Conservation (phyloP, 176 grass and related monocot genomes). For the Bromus sterilis region DNA sequence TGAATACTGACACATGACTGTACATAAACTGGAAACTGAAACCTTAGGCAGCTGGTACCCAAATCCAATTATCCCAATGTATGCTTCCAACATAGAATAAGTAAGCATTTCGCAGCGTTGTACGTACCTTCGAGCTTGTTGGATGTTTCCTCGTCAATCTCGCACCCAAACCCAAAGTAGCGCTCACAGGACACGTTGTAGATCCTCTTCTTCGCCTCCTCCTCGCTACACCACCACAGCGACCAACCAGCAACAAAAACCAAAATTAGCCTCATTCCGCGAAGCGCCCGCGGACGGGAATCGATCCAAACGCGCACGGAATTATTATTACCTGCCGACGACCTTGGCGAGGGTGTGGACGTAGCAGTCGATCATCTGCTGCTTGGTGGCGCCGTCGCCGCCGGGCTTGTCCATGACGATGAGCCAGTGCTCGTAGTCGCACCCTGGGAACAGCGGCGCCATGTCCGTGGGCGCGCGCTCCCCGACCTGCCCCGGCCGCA, state of each 20-base stretch:
- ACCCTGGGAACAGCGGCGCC: conserved; percentile 83
- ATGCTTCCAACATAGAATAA: neutral
- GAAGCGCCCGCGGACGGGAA: neutral
- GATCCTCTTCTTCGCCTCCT: conserved; percentile 89
- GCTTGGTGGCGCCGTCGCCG: conserved; percentile 73
- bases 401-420: conserved; percentile 99
- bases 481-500: conserved; percentile 59
- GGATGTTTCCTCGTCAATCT: conserved; percentile 86
- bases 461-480: conserved; percentile 79
- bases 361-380: conserved; percentile 99
- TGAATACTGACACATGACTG: neutral
- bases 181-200: conserved; percentile 98
- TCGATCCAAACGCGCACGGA: neutral
- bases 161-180: conserved; percentile 91
- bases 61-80: neutral
- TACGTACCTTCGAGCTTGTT: conserved; percentile 92
- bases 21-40: neutral
- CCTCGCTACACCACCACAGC: conserved; percentile 55
- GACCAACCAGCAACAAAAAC: neutral
- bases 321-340: conserved; percentile 88
- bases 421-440: conserved; percentile 99
- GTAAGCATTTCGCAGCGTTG: neutral
- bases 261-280: neutral
- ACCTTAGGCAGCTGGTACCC: neutral
- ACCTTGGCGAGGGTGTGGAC: conserved; percentile 87